phyloP scores from a whole-genome alignment of 305 asterid species.

The Vinca major region DNA sequence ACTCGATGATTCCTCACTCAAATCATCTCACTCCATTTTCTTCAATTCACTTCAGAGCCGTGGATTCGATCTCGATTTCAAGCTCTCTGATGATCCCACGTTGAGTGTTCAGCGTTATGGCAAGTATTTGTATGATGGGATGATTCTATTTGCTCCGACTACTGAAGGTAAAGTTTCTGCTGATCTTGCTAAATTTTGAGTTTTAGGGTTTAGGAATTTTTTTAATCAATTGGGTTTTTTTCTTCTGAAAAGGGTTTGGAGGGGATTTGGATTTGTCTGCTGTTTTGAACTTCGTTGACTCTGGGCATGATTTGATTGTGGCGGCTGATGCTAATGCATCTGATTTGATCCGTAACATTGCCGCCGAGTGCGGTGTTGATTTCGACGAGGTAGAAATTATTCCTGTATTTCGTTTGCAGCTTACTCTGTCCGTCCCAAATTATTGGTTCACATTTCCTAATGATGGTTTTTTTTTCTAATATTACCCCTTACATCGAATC shows the following conservation, averaged over 20 bases:
- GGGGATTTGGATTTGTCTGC: constrained; percentile 53
- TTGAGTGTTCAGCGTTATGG: constrained; percentile 52
- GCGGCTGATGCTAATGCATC: constrained; percentile 57
- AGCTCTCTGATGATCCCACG: constrained; percentile 53
- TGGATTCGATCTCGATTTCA: constrained; percentile 58
- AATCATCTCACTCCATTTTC: constrained; percentile 63
- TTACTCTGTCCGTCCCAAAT: too few relatives aligned
- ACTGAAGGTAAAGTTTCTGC: constrained; percentile 31
- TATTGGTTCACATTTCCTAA: not conserved
- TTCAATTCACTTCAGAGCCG: constrained; percentile 42
- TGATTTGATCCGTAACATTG: constrained; percentile 48
- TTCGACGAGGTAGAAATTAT: constrained; percentile 24
- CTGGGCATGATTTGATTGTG: constrained; percentile 57
- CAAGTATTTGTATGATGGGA: constrained; percentile 42
- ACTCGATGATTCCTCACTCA: constrained; percentile 52
- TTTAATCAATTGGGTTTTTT: not conserved
- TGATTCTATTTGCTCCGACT: constrained; percentile 46
- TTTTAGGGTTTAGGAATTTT: not conserved
- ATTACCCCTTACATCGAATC: too few relatives aligned
- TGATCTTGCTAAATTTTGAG: not conserved
- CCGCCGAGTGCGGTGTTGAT: constrained; percentile 25
- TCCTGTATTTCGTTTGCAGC: not conserved
- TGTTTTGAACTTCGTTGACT: constrained; percentile 52
- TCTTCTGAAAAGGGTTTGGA: constrained; percentile 32
- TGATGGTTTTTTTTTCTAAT: too few relatives aligned